A percentile compares a stretch with the other conserved stretches of the same genome.
phyloP scores from a whole-genome alignment of 2,329 filamentous ascomycete genomes.

The Cryphonectria carpinicola region DNA sequence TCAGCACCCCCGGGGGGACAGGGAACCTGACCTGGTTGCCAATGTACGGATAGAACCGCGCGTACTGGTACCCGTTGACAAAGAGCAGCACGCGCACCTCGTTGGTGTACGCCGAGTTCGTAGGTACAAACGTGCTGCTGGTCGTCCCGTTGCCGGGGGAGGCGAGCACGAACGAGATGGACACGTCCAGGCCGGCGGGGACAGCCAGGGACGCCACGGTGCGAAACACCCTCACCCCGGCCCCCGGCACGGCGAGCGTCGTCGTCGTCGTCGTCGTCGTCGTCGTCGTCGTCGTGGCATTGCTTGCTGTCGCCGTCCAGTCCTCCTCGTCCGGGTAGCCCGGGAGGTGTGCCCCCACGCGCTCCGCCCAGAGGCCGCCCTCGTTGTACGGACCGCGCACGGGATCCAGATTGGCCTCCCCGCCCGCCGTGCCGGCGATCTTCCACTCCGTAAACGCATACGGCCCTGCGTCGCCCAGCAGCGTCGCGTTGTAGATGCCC shows the following conservation, averaged over 20 bases:
- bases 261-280: conserved; percentile 28
- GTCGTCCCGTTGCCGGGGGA: conserved; percentile 41
- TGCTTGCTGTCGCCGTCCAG: conserved; percentile 43
- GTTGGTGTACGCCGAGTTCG: conserved; percentile 37
- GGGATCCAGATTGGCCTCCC: conserved; percentile 56
- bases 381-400: conserved; percentile 60
- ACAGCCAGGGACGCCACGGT: conserved; percentile 55
- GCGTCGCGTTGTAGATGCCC: conserved; percentile 57
- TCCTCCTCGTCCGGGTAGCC: conserved; percentile 51
- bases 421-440: conserved; percentile 60
- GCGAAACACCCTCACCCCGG: conserved; percentile 61
- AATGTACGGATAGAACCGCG: conserved; percentile 61
- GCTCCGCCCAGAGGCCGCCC: conserved; percentile 61
- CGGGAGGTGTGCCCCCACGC: conserved; percentile 62
- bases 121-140: conserved; percentile 43
- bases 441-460: conserved; percentile 58
- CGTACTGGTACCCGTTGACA: conserved; percentile 69
- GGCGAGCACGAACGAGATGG: conserved; percentile 58
- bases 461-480: conserved; percentile 41
- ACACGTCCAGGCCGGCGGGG: conserved; percentile 56
- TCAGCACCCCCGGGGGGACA: conserved; percentile 61
- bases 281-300: conserved; percentile 32
- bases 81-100: conserved; percentile 57
- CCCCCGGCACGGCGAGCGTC: conserved; percentile 47
- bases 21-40: conserved; percentile 65